phyloP scores from a whole-genome alignment of 768 basidiomycete genomes.

The Mrakia blollopis region DNA sequence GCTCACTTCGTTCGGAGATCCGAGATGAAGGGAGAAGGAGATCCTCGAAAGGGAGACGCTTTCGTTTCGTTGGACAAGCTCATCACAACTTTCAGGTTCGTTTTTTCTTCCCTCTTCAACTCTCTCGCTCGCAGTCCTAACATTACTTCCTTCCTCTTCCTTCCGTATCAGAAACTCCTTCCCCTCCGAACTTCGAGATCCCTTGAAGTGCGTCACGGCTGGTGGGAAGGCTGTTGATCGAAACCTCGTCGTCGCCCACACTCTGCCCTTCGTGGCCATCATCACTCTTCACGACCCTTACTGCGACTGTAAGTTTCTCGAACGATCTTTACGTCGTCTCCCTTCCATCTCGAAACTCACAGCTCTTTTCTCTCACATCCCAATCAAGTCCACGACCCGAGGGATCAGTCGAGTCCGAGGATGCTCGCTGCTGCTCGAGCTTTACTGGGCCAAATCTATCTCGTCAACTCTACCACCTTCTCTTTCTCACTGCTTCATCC shows the following conservation, averaged over 20 bases:
- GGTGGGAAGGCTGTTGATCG: not conserved
- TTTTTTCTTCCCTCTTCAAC: not conserved
- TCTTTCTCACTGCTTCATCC: slow-evolving; percentile 4
- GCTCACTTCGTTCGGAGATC: not conserved
- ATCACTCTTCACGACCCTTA: slow-evolving; percentile 1
- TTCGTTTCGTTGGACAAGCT: not conserved
- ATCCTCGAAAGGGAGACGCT: not conserved
- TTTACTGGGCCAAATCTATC: not conserved
- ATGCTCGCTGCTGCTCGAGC: slow-evolving; percentile 5
- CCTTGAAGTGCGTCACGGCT: not conserved
- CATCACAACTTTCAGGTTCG: not conserved
- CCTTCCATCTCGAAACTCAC: not conserved
- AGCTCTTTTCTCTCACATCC: not conserved
- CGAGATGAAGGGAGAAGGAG: not conserved
- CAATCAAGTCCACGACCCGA: not conserved
- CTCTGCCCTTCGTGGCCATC: slow-evolving; percentile 5
- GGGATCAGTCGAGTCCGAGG: not conserved
- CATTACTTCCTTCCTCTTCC: not conserved
- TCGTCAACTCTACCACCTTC: slow-evolving; percentile 3
- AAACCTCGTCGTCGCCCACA: slow-evolving; percentile 10
- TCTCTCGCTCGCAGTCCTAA: no score
- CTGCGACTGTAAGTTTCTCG: not conserved
- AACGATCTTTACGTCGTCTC: not conserved
- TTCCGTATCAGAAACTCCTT: not conserved
- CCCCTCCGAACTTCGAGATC: not conserved